A percentile compares a stretch with the other conserved stretches of the same genome.
Conservation (phyloP, 164 flowering plant genomes). For the Houttuynia cordata region DNA sequence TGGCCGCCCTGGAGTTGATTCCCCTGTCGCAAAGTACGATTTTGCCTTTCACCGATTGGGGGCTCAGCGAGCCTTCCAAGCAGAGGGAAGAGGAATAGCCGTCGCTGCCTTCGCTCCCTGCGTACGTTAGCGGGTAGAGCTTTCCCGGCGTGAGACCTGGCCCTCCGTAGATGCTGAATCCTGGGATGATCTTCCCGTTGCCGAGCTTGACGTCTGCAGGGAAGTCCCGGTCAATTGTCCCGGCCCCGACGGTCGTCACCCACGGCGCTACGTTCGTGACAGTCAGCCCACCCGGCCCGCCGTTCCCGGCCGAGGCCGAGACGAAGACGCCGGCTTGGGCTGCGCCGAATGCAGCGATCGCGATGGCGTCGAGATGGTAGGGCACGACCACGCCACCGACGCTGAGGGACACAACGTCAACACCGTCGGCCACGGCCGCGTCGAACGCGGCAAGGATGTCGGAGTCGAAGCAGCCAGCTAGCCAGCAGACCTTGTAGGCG, state of each 20-base stretch:
- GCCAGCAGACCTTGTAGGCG: conserved; percentile 89
- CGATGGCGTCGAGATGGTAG: conserved; percentile 71
- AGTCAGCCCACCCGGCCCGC: conserved; percentile 78
- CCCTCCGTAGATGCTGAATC: conserved; percentile 71
- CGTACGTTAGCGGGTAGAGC: conserved; percentile 61
- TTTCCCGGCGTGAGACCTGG: conserved; percentile 38
- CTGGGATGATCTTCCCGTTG: conserved; percentile 44
- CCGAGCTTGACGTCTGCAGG: conserved; percentile 81
- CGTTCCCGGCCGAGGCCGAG: conserved; percentile 89
- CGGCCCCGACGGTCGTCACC: conserved; percentile 93
- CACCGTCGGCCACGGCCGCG: conserved; percentile 78
- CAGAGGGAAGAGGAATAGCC: conserved; percentile 83
- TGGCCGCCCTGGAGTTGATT: conserved; percentile 57
- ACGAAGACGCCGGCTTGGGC: conserved; percentile 64
- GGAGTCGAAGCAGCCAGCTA: conserved; percentile 75
- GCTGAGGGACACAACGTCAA: conserved; percentile 67
- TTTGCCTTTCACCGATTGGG: conserved; percentile 54
- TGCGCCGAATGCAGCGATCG: conserved; percentile 75
- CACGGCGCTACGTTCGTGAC: conserved; percentile 93
- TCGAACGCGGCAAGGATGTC: conserved; percentile 92
- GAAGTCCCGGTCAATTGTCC: conserved; percentile 71
- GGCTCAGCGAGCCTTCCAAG: conserved; percentile 68
- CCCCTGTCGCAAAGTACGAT: conserved; percentile 91
- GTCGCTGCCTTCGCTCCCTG: conserved; percentile 59
- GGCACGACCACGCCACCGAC: conserved; percentile 93